Evolutionary conservation across 805 yeast genomes (phyloP), one percentile per base, ranked within the genome.

Genomic region (Candida mattraensis): DNA sequence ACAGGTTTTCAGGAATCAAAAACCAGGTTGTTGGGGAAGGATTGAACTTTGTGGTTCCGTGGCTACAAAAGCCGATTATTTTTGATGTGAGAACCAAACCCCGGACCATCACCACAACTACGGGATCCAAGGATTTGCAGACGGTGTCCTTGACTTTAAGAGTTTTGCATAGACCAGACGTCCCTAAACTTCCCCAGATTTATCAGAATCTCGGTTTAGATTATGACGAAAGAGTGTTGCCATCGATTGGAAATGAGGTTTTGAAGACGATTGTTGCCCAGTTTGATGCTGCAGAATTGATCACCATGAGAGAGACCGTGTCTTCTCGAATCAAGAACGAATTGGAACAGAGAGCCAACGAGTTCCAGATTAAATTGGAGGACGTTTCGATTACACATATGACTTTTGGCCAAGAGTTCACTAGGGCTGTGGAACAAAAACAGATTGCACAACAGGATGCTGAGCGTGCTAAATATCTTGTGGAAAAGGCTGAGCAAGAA

Each of bases 381-480:
- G 99, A 93, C 65, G 99, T 93, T 35, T 86, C 96, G 17, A 93
- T 93, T 50, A 93, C 99, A 11, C 99, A 93, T 66, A 82, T 93
- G 87, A 87, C 97, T 0, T 93, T 93, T 62, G 98, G 99, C 35
- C 76, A 74, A 47, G 99, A 93, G 60, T 93, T 93, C 70, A 93
- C 99, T 36, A 89, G 86, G 64, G 98, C 99, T 21, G 99, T 93
- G 42, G 99, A 93, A 68, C 95, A 87, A 68, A 93, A 93, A 63
- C 98, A 93, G 67, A 94, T 93, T 66, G 99, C 99, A 20, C 99
- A 93, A 69, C 99, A 93, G 67, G 99, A 93, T 60, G 98, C 99
- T 16, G 98, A 93, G 70, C 77, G 99, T 50, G 96, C 98, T 40
- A 84, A 83, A 56, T 93, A 78, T 58, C 70, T 87, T 35, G 97